Conservation (phyloP, 2,329 filamentous ascomycete species). For the Catunica adiposa region DNA sequence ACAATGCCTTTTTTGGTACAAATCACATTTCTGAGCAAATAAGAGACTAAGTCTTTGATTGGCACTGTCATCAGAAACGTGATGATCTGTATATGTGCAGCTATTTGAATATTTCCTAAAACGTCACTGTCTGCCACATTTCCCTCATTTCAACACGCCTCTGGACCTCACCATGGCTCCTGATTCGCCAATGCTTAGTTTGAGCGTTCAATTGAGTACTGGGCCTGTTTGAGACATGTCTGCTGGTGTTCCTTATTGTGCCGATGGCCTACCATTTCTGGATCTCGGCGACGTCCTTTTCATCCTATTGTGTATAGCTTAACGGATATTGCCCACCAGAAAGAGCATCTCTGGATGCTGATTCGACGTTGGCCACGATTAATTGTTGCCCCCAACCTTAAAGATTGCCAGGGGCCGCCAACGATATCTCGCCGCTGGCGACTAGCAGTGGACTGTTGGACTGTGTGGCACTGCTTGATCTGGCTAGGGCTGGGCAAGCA, state of each 20-base stretch:
- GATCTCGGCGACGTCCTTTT: not conserved
- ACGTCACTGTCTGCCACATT: not conserved
- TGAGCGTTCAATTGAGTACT: not conserved
- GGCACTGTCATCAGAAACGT: not conserved
- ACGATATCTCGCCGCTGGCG: not conserved
- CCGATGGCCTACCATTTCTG: not conserved
- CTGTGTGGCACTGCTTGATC: not conserved
- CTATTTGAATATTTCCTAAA: not conserved
- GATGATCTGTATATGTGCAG: not conserved
- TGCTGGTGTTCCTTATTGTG: not conserved
- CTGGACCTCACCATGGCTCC: not conserved
- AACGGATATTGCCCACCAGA: not conserved
- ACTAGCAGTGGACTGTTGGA: not conserved
- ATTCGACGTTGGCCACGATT: not conserved
- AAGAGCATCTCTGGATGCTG: not conserved
- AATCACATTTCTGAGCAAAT: too few species aligned
- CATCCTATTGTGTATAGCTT: not conserved
- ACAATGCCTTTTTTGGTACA: too few species aligned
- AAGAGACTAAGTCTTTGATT: not conserved
- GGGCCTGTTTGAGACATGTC: not conserved
- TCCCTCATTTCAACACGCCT: not conserved
- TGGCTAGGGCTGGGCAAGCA: not conserved
- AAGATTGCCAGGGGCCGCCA: not conserved
- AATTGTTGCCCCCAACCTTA: not conserved
- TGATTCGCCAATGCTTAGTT: not conserved